Percentiles rank a stretch among this genome's conserved stretches.
These are phyloP conservation scores for Eucalyptus pauciflora DNA, from an alignment of 345 rosid species.

Conservation along the genomic window DNA sequence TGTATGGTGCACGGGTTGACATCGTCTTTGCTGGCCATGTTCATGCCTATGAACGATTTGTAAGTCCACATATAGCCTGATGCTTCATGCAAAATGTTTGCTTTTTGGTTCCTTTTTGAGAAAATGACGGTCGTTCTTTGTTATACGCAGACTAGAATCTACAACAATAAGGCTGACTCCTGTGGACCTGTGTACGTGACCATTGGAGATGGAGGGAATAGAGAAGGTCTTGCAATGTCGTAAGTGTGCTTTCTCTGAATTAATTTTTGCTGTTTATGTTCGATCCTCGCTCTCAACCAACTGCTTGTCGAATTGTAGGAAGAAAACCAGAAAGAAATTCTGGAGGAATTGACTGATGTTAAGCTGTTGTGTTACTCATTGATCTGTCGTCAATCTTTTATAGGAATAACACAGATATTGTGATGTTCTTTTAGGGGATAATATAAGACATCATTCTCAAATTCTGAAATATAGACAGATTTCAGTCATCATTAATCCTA, in stretches of 20 bases:
- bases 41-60: slow-evolving; percentile 93
- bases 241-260: slow-evolving; percentile 3
- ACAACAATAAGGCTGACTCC: slow-evolving; percentile 46
- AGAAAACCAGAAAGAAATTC: background rate
- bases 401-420: background rate
- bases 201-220: slow-evolving; percentile 87
- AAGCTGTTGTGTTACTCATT: background rate
- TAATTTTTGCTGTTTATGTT: background rate
- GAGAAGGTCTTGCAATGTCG: slow-evolving; percentile 76
- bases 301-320: background rate
- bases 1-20: slow-evolving; percentile 67
- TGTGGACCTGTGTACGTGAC: slow-evolving; percentile 81
- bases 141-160: slow-evolving; percentile 45
- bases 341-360: background rate
- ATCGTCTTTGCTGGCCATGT: slow-evolving; percentile 81
- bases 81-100: background rate
- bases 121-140: background rate
- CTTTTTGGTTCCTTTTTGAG: background rate
- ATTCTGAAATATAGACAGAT: background rate
- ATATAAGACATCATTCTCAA: background rate
- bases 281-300: background rate
- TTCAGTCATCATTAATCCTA: background rate
- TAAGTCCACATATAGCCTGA: slow-evolving; percentile 10
- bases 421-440: background rate
- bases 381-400: background rate